Evolutionary conservation across 371 early-diverging fungal species (phyloP).

Genomic region (Mortierella sp.): DNA sequence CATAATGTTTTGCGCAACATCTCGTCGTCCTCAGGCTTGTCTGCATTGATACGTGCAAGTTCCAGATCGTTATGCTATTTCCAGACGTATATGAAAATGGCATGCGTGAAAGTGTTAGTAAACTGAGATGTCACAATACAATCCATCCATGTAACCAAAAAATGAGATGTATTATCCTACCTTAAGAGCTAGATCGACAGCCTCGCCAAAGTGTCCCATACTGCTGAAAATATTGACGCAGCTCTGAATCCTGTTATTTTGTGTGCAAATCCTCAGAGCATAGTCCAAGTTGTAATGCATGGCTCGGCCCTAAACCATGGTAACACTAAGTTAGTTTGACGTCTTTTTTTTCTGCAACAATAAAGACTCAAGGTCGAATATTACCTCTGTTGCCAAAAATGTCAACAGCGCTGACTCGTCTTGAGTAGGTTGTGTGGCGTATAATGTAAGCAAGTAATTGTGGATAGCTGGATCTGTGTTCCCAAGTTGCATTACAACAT

Average conservation of each 20-base stretch:
- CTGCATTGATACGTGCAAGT: constrained; percentile 89
- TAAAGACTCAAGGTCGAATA: background rate
- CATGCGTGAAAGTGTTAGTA: too few relatives aligned
- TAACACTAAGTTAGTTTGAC: background rate
- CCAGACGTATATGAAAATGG: background rate
- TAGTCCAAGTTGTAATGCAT: constrained; percentile 89
- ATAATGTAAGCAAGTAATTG: constrained; percentile 89
- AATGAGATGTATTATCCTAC: constrained; percentile 50
- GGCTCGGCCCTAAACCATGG: constrained; percentile 64
- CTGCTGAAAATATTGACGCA: constrained; percentile 87
- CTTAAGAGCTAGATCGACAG: constrained; percentile 86
- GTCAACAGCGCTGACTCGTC: constrained; percentile 75
- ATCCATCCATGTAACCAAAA: background rate
- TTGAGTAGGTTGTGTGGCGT: constrained; percentile 77
- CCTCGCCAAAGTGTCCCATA: constrained; percentile 89
- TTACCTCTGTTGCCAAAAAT: constrained; percentile 79
- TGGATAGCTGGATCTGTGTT: constrained; percentile 91
- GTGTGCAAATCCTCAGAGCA: constrained; percentile 87
- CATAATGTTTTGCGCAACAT: constrained; percentile 88
- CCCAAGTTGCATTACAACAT: constrained; percentile 79
- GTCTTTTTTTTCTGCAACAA: background rate
- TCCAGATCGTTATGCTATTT: constrained; percentile 84
- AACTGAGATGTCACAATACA: background rate
- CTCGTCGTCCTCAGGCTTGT: constrained; percentile 88
- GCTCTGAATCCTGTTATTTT: constrained; percentile 79